A percentile compares a stretch with the other conserved stretches of the same genome.
Conservation (phyloP, 352 stramenopile genomes). For the Globisporangium echinulatum region DNA sequence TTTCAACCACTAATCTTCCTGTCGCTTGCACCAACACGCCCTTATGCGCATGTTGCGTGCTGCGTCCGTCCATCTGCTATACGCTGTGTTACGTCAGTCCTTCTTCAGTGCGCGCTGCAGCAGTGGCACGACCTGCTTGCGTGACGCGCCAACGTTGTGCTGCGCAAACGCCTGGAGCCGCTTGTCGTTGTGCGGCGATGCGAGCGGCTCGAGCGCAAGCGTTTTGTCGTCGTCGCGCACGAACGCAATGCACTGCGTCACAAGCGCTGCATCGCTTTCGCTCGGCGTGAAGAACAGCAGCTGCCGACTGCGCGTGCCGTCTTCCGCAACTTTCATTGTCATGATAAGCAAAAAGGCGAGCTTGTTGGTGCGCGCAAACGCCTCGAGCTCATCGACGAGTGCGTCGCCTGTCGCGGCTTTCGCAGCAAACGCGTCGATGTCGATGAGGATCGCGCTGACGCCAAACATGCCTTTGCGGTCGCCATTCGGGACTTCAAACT, state of each 20-base stretch:
- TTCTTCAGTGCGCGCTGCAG: constrained; percentile 35
- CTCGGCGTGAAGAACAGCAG: constrained; percentile 49
- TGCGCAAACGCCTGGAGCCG: constrained; percentile 46
- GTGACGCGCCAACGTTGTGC: constrained; percentile 49
- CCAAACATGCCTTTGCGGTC: constrained; percentile 23
- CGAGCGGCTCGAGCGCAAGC: constrained; percentile 33
- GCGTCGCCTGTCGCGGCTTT: constrained; percentile 28
- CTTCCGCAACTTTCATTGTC: constrained; percentile 45
- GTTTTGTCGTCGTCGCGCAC: constrained; percentile 25
- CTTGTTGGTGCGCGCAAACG: constrained; percentile 37
- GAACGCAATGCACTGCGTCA: constrained; percentile 27
- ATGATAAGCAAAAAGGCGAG: constrained; percentile 67
- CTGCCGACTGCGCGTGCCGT: constrained; percentile 40
- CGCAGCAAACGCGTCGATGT: constrained; percentile 36
- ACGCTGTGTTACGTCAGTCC: too few species aligned
- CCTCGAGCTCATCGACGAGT: constrained; percentile 23
- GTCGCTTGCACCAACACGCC: too few species aligned
- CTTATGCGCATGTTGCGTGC: too few species aligned
- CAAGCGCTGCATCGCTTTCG: constrained; percentile 12
- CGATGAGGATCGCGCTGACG: constrained; percentile 58
- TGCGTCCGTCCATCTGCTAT: too few species aligned
- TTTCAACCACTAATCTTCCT: too few species aligned
- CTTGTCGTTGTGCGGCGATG: constrained; percentile 25
- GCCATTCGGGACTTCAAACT: constrained; percentile 27
- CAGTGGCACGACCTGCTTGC: constrained; percentile 76